A percentile compares a stretch with the other conserved stretches of the same genome.
These are phyloP conservation scores for Dryas octopetala DNA, from an alignment of 306 rosid genomes.

Conservation along the genomic window DNA sequence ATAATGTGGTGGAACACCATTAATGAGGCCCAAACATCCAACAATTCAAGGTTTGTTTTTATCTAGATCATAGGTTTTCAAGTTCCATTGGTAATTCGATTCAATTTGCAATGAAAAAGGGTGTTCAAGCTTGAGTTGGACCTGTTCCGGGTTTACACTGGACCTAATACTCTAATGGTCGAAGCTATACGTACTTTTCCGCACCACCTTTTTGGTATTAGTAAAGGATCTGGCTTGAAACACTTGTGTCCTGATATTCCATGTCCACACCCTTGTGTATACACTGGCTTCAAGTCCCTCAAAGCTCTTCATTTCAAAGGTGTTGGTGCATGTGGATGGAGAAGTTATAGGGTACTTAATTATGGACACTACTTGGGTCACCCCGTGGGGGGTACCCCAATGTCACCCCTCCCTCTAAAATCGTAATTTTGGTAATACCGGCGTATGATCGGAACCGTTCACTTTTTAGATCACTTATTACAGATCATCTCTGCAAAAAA, in stretches of 20 bases:
- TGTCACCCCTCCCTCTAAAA: too few relatives aligned
- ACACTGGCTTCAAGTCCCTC: not conserved
- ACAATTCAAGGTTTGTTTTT: not conserved
- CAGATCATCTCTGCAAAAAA: too few relatives aligned
- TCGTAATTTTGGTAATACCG: too few relatives aligned
- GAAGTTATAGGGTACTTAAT: not conserved
- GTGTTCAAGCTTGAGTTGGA: slow-evolving; percentile 2
- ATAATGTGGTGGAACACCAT: slow-evolving; percentile 3
- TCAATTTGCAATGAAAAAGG: slow-evolving; percentile 2
- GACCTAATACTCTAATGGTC: too few relatives aligned
- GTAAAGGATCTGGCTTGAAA: not conserved
- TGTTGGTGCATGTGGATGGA: not conserved
- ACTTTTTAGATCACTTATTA: too few relatives aligned
- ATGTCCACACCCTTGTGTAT: not conserved
- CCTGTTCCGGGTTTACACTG: not conserved
- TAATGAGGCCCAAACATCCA: not conserved
- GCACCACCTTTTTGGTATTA: not conserved
- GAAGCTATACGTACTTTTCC: not conserved
- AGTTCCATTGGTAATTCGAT: not conserved
- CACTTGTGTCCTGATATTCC: not conserved
- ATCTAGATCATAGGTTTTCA: not conserved
- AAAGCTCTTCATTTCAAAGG: not conserved
- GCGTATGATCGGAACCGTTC: too few relatives aligned
- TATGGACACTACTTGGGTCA: not conserved
- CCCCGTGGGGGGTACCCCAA: too few relatives aligned